Evolutionary conservation across 352 stramenopile species (phyloP).

Genomic region (Phytophthora sansomeana): DNA sequence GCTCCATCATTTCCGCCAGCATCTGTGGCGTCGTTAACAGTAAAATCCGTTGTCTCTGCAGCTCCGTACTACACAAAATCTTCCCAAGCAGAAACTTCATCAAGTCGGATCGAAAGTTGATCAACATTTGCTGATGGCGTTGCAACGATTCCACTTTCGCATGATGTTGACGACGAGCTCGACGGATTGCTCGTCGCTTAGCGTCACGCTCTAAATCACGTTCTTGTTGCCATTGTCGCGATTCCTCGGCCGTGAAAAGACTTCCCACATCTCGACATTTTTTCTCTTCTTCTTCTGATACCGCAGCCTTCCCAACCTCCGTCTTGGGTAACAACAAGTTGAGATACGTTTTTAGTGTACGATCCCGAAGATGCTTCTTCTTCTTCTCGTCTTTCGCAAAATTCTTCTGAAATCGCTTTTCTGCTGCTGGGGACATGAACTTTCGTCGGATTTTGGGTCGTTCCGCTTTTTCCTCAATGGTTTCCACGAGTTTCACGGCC

Average conservation of each 20-base stretch:
- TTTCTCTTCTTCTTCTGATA: background rate
- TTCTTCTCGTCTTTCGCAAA: conserved; percentile 47
- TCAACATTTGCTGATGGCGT: conserved; percentile 56
- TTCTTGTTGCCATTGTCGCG: conserved; percentile 52
- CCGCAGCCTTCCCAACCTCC: conserved; percentile 2
- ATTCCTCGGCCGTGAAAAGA: conserved; percentile 65
- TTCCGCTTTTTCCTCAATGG: conserved; percentile 41
- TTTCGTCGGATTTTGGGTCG: conserved; percentile 37
- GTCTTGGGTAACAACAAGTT: conserved; percentile 45
- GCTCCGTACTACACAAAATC: conserved; percentile 58
- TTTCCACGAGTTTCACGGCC: conserved; percentile 49
- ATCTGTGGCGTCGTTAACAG: conserved; percentile 61
- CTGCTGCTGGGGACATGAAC: conserved; percentile 60
- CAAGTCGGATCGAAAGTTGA: conserved; percentile 53
- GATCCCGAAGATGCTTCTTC: conserved; percentile 47
- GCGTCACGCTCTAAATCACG: conserved; percentile 51
- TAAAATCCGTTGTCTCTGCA: conserved; percentile 67
- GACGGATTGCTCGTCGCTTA: conserved; percentile 46
- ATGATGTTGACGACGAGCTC: conserved; percentile 48
- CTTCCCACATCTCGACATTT: conserved; percentile 43
- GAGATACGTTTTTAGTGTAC: conserved; percentile 47
- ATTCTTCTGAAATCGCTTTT: conserved; percentile 60
- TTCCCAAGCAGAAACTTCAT: conserved; percentile 54
- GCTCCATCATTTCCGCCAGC: conserved; percentile 46
- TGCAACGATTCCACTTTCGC: conserved; percentile 49